Conservation (phyloP, 768 basidiomycete species). For the Leccinum uliginosum region DNA sequence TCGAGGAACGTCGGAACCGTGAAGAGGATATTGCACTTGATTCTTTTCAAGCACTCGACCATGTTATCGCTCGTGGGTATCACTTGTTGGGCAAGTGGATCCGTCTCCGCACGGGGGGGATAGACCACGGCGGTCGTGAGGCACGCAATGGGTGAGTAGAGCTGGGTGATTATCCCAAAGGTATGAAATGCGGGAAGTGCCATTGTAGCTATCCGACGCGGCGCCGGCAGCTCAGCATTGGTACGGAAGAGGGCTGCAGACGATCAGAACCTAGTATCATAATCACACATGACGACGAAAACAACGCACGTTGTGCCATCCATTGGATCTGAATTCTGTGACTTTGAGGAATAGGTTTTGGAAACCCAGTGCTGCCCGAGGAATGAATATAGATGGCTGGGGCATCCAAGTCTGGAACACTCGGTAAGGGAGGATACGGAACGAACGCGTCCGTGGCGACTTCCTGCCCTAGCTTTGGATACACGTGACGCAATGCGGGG, state of each 20-base stretch:
- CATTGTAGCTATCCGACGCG: constrained; percentile 21
- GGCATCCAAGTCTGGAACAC: constrained; percentile 27
- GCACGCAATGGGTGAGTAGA: constrained; percentile 19
- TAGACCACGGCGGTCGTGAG: constrained; percentile 21
- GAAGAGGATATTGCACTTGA: constrained; percentile 28
- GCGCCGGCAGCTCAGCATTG: constrained; percentile 5
- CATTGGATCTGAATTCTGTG: constrained; percentile 33
- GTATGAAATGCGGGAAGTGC: constrained; percentile 27
- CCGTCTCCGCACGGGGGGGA: constrained; percentile 21
- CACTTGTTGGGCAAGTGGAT: constrained; percentile 27
- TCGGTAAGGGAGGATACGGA: constrained; percentile 12
- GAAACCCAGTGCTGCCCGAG: constrained; percentile 48
- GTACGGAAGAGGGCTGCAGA: constrained; percentile 2
- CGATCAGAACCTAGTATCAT: neutral
- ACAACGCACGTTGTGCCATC: constrained; percentile 31
- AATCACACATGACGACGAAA: neutral
- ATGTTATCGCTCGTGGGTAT: constrained; percentile 38
- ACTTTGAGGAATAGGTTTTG: constrained; percentile 41
- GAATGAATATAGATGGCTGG: constrained; percentile 46
- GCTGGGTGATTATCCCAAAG: constrained; percentile 13
- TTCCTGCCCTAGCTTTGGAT: constrained; percentile 39
- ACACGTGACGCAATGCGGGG: constrained; percentile 27
- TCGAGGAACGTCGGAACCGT: constrained; percentile 39
- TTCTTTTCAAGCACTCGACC: constrained; percentile 30
- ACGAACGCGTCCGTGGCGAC: constrained; percentile 11